Percentiles rank a stretch among this genome's conserved stretches.
Evolutionary conservation across 306 rosid genomes (phyloP).

Genomic region (Coriaria nepalensis): DNA sequence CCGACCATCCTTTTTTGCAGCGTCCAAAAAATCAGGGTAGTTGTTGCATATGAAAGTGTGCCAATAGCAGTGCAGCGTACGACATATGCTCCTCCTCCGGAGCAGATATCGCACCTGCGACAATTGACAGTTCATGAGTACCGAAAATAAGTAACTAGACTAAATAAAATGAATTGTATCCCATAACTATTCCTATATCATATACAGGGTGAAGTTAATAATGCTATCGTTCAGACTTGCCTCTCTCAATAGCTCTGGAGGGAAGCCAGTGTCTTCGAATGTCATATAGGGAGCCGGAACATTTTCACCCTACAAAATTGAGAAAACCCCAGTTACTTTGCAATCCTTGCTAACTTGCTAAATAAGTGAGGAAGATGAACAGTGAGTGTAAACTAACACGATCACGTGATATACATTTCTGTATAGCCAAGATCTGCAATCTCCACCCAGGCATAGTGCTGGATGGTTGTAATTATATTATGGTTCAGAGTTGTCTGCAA

Average conservation of each 20-base stretch:
- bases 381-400: too few relatives aligned
- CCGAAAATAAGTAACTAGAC: slow-evolving; percentile 25
- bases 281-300: slow-evolving; percentile 90
- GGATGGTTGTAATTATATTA: too few relatives aligned
- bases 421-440: too few relatives aligned
- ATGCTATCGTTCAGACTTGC: slow-evolving; percentile 34
- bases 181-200: slow-evolving; percentile 18
- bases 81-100: slow-evolving; percentile 99
- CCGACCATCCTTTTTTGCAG: slow-evolving; percentile 96
- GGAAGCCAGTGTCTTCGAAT: slow-evolving; percentile 86
- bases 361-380: too few relatives aligned
- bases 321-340: neutral
- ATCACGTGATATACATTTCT: too few relatives aligned
- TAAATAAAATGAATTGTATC: slow-evolving; percentile 22
- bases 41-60: slow-evolving; percentile 91
- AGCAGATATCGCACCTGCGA: slow-evolving; percentile 99
- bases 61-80: slow-evolving; percentile 99
- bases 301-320: slow-evolving; percentile 69
- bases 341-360: too few relatives aligned
- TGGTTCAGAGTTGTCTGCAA: too few relatives aligned
- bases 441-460: too few relatives aligned
- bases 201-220: slow-evolving; percentile 8
- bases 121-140: slow-evolving; percentile 84
- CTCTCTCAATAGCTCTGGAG: slow-evolving; percentile 92
- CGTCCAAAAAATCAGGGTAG: slow-evolving; percentile 93